These are phyloP conservation scores for Linum trigynum DNA, from an alignment of 345 rosid species.

Conservation along the genomic window DNA sequence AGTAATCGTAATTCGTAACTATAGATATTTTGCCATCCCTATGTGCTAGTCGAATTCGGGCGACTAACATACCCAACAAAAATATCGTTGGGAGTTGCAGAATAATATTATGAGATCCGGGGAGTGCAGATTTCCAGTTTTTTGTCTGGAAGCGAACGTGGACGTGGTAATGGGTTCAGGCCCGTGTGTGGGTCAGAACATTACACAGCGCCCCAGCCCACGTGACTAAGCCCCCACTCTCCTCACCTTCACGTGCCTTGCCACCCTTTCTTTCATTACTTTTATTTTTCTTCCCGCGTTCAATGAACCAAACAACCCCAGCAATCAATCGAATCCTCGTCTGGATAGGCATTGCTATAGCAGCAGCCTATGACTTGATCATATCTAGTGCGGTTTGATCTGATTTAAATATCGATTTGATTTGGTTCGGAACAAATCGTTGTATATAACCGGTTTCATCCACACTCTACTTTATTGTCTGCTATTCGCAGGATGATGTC, in stretches of 20 bases:
- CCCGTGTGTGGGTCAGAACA: too few relatives aligned
- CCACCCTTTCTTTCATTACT: neutral
- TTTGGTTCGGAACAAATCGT: neutral
- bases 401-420: neutral
- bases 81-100: too few relatives aligned
- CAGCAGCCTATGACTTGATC: neutral
- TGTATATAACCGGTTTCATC: too few relatives aligned
- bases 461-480: too few relatives aligned
- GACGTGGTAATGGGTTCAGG: too few relatives aligned
- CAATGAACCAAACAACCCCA: neutral
- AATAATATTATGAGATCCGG: too few relatives aligned
- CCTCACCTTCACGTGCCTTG: neutral
- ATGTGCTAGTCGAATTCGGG: neutral
- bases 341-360: neutral
- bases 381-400: neutral
- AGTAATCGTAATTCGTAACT: too few relatives aligned
- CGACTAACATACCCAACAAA: neutral
- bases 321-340: neutral
- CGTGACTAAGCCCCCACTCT: conserved; percentile 9
- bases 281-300: neutral
- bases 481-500: too few relatives aligned
- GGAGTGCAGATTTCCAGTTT: too few relatives aligned
- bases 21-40: too few relatives aligned
- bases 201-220: conserved; percentile 6
- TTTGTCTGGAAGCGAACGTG: too few relatives aligned